phyloP scores from a whole-genome alignment of 2,329 filamentous ascomycete species.

The Calonectria pseudoreteaudii region DNA sequence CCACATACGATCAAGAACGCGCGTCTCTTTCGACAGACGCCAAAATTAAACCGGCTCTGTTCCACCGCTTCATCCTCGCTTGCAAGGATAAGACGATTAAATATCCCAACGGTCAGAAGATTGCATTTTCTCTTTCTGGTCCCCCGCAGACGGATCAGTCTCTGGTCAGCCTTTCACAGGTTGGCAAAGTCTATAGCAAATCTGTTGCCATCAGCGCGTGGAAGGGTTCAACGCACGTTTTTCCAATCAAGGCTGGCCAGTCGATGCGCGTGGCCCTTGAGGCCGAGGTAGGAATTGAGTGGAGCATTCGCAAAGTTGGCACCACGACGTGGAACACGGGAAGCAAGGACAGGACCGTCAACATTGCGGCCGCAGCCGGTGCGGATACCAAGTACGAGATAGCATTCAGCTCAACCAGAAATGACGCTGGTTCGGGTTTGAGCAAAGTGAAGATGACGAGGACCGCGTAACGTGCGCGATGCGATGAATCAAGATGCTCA shows the following conservation, averaged over 20 bases:
- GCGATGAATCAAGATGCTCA: neutral
- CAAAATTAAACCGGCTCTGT: slow-evolving; percentile 21
- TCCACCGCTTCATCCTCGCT: slow-evolving; percentile 26
- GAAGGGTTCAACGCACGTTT: slow-evolving; percentile 20
- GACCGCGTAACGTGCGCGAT: neutral
- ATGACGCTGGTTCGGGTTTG: slow-evolving; percentile 23
- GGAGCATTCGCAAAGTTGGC: slow-evolving; percentile 26
- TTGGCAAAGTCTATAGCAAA: slow-evolving; percentile 15
- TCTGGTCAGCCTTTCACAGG: slow-evolving; percentile 1
- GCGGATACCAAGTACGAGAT: slow-evolving; percentile 24
- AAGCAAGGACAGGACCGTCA: neutral
- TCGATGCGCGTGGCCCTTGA: slow-evolving; percentile 22
- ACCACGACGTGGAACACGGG: slow-evolving; percentile 23
- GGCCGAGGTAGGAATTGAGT: slow-evolving; percentile 20
- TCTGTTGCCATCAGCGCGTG: slow-evolving; percentile 12
- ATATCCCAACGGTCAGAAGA: slow-evolving; percentile 28
- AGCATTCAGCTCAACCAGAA: slow-evolving; percentile 22
- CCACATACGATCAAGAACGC: slow-evolving; percentile 19
- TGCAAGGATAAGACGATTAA: slow-evolving; percentile 29
- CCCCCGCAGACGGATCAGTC: slow-evolving; percentile 4
- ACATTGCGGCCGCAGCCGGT: slow-evolving; percentile 13
- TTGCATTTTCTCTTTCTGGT: neutral
- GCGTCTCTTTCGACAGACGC: slow-evolving; percentile 19
- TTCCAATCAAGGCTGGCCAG: slow-evolving; percentile 20
- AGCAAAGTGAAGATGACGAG: slow-evolving; percentile 28